These are phyloP conservation scores for Alternaria infectoria DNA, from an alignment of 2,329 filamentous ascomycete genomes.

Conservation along the genomic window DNA sequence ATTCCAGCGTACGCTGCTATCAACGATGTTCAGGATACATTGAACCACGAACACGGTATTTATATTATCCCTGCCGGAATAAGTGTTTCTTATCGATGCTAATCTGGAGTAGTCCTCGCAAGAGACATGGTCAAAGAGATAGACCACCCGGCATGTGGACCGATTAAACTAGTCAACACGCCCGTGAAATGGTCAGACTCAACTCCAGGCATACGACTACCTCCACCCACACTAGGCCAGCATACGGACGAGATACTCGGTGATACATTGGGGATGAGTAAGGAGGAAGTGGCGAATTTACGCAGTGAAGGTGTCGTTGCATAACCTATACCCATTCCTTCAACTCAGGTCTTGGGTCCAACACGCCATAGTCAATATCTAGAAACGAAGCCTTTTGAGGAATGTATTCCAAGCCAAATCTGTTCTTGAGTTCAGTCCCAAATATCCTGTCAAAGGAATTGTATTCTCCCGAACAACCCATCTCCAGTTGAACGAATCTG, in stretches of 20 bases:
- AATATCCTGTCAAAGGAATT: background rate
- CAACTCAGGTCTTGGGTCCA: background rate
- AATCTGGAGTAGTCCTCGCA: conserved; percentile 61
- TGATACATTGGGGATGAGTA: conserved; percentile 39
- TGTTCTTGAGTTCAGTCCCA: background rate
- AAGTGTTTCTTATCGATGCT: conserved; percentile 1
- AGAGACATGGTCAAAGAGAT: conserved; percentile 90
- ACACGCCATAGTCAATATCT: background rate
- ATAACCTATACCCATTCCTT: conserved; percentile 12
- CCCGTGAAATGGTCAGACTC: conserved; percentile 93
- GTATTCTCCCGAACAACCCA: background rate
- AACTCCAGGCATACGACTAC: conserved; percentile 73
- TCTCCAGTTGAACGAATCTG: too few relatives aligned
- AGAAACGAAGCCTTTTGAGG: background rate
- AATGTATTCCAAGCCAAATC: background rate
- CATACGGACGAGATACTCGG: conserved; percentile 48
- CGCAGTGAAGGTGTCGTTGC: conserved; percentile 45
- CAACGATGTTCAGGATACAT: conserved; percentile 85
- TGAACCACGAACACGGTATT: conserved; percentile 83
- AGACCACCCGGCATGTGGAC: conserved; percentile 81
- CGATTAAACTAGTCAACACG: conserved; percentile 89
- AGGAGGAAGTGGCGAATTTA: conserved; percentile 39
- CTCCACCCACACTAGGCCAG: conserved; percentile 77
- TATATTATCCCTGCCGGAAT: background rate
- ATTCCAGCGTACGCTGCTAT: conserved; percentile 77